Evolutionary conservation across 208 protist genomes (phyloP), one percentile per base, ranked within the genome.

Genomic region (Zelonia costaricensis): DNA sequence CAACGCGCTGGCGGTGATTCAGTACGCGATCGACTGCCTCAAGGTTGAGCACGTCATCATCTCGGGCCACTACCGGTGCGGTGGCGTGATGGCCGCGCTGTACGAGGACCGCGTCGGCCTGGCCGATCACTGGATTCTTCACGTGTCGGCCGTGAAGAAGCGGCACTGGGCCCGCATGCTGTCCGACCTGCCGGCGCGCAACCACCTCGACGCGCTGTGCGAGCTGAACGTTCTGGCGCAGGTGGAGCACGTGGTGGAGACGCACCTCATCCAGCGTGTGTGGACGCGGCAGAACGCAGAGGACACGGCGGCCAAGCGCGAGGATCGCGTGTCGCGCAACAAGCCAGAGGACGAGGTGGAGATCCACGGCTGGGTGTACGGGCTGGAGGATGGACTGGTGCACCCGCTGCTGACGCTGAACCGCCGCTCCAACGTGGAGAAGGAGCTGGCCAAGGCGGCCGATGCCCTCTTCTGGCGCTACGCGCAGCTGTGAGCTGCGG

Each of bases 41-140:
- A 83, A 96, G 54, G 92, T 97, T 22, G 78, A 96, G 54, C 93
- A 98, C 52, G 90, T 98, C n/a, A 97, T 98, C 58, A 78, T 98
- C 1, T 87, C 86, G 25, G 94, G 94, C n/a, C 96, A 98, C 65
- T 97, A 97, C 70, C 74, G 80, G 25, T 98, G 96, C 74, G 96
- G 96, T 73, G 96, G 92, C 43, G 94, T 98, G 13, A 92, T 65
- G 42, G 84, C 84, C 1, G 80, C 84, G 28, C 69, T 89, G 23
- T 48, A 84, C 18, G 77, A 76, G 6, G 56, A 57, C 46, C 80
- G 79, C 25, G 60, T 92, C 7, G 86, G 86, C 22, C 77, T 93
- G 23, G 80, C 82, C 0, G 86, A 93, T 46, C 80, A 93, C 62
- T 93, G 82, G 86, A 93, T 93, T 39, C 56, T 85, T 22, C 86